phyloP scores from a whole-genome alignment of 2,329 filamentous ascomycete species.

The Pseudofabraea citricarpa region DNA sequence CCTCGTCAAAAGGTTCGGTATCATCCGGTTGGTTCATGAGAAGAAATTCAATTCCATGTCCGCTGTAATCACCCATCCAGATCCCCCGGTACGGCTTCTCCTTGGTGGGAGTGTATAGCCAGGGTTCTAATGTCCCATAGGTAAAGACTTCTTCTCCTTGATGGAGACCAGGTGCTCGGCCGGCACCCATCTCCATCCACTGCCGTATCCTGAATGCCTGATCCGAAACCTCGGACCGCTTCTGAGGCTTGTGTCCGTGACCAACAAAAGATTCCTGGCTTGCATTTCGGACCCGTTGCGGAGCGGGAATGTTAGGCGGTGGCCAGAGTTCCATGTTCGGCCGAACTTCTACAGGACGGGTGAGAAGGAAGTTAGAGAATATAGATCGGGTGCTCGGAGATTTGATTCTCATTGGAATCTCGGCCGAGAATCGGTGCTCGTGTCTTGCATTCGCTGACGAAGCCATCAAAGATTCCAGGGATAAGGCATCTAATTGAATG shows the following conservation, averaged over 20 bases:
- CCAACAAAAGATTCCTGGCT: constrained; percentile 37
- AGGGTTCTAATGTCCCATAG: constrained; percentile 65
- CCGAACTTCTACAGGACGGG: constrained; percentile 42
- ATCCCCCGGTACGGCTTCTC: constrained; percentile 84
- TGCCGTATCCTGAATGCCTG: constrained; percentile 68
- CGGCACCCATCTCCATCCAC: constrained; percentile 65
- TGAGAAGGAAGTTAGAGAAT: constrained; percentile 64
- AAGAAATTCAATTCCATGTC: constrained; percentile 85
- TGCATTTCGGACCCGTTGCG: constrained; percentile 40
- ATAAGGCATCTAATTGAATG: constrained; percentile 43
- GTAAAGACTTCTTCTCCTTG: constrained; percentile 55
- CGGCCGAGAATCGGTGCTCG: constrained; percentile 36
- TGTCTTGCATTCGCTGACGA: constrained; percentile 13
- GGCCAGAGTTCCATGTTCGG: constrained; percentile 64
- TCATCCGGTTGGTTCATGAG: constrained; percentile 71
- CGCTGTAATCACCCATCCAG: constrained; percentile 83
- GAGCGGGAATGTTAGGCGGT: constrained; percentile 62
- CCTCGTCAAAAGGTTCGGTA: constrained; percentile 33
- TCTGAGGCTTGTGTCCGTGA: constrained; percentile 40
- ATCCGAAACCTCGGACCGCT: constrained; percentile 58
- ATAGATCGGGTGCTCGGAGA: constrained; percentile 40
- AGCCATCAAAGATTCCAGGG: constrained; percentile 8
- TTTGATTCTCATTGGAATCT: constrained; percentile 48
- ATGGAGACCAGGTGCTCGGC: constrained; percentile 36
- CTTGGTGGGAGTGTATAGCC: constrained; percentile 73